A percentile compares a stretch with the other conserved stretches of the same genome.
phyloP scores from a whole-genome alignment of 257 asterid genomes.

The Jacaranda copaia region DNA sequence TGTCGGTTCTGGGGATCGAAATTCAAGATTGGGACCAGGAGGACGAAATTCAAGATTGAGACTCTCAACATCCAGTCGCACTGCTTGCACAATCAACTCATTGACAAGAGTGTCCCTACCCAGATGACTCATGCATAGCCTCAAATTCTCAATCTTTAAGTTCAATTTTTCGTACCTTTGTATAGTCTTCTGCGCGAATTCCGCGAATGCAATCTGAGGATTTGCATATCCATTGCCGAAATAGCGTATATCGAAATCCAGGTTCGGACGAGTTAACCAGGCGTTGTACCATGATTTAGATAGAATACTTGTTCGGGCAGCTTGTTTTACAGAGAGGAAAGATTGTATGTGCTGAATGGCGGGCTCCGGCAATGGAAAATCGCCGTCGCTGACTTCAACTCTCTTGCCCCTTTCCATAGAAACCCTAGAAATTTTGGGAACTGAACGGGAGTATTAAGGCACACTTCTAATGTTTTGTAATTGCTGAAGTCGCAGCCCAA shows the following conservation, averaged over 20 bases:
- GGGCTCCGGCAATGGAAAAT: not conserved
- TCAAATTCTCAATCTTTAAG: constrained; percentile 26
- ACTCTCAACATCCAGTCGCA: constrained; percentile 12
- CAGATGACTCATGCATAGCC: not conserved
- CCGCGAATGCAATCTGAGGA: not conserved
- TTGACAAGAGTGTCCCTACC: not conserved
- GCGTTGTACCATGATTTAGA: constrained; percentile 32
- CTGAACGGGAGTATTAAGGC: no score
- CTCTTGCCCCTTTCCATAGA: no score
- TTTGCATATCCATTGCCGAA: no score
- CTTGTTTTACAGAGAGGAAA: not conserved
- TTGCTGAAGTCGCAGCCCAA: no score
- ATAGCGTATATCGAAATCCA: not conserved
- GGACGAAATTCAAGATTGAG: not conserved
- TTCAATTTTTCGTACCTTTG: constrained; percentile 30
- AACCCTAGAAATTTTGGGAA: no score
- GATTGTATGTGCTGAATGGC: not conserved
- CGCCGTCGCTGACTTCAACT: no score
- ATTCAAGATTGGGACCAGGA: not conserved
- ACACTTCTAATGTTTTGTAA: no score
- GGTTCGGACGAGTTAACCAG: constrained; percentile 30
- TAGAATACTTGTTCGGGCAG: constrained; percentile 6
- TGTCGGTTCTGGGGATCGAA: no score
- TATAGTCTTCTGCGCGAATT: constrained; percentile 12
- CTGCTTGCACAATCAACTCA: not conserved